Percentiles rank a stretch among this genome's conserved stretches.
phyloP scores from a whole-genome alignment of 352 stramenopile genomes.

The Phytophthora multivora region DNA sequence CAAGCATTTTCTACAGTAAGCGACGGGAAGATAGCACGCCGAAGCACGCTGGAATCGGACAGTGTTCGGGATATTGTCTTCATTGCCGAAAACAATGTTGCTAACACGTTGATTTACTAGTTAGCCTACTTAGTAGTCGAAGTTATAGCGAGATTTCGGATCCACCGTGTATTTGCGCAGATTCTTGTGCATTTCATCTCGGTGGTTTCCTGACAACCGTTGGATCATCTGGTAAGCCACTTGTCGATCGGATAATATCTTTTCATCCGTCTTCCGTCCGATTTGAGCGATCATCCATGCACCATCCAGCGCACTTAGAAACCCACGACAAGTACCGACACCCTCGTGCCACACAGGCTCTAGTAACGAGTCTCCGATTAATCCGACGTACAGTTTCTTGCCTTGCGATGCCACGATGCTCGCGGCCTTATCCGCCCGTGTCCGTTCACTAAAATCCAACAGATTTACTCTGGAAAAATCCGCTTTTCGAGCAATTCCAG shows the following conservation, averaged over 20 bases:
- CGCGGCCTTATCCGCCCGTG: constrained; percentile 60
- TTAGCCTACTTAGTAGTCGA: not conserved
- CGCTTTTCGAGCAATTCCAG: constrained; percentile 58
- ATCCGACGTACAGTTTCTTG: constrained; percentile 72
- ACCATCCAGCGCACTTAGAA: constrained; percentile 67
- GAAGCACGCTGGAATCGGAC: too few relatives aligned
- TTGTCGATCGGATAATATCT: constrained; percentile 64
- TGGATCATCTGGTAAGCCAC: constrained; percentile 63
- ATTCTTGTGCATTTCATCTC: constrained; percentile 71
- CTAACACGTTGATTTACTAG: not conserved
- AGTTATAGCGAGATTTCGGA: constrained; percentile 57
- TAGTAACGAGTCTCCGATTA: constrained; percentile 76
- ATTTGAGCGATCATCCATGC: constrained; percentile 74
- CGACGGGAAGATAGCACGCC: too few relatives aligned
- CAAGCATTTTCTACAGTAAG: too few relatives aligned
- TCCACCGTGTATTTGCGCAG: constrained; percentile 75
- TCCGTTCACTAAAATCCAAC: constrained; percentile 79
- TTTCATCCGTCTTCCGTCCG: constrained; percentile 56
- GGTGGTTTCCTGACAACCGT: constrained; percentile 64
- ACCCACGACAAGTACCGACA: constrained; percentile 74
- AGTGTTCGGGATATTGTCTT: too few relatives aligned
- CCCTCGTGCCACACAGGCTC: constrained; percentile 85
- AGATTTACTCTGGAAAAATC: constrained; percentile 61
- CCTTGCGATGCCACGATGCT: constrained; percentile 53
- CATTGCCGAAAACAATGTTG: too few relatives aligned